These are phyloP conservation scores for Penicillium sp. DNA, from an alignment of 2,329 filamentous ascomycete genomes.

Conservation along the genomic window DNA sequence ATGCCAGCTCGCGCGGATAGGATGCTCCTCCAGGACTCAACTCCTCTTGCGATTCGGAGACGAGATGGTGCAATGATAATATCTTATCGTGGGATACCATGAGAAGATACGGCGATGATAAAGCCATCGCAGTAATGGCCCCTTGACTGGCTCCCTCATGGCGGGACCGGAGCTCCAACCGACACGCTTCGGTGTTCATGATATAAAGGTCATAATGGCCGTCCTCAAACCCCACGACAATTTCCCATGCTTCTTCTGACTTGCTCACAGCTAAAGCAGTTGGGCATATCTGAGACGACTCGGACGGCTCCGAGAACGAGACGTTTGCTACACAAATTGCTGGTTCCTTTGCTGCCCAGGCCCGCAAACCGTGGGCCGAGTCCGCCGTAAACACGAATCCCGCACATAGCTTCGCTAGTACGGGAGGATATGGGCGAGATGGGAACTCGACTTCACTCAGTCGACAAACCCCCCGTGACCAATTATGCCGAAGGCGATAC, in stretches of 20 bases:
- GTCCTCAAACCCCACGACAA: conserved; percentile 72
- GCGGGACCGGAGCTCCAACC: conserved; percentile 58
- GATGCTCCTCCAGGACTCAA: conserved; percentile 17
- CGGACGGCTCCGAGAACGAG: conserved; percentile 41
- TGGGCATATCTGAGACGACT: conserved; percentile 66
- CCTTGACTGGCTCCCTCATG: conserved; percentile 68
- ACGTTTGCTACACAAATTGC: conserved; percentile 62
- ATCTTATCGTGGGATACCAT: conserved; percentile 76
- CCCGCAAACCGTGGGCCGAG: conserved; percentile 68
- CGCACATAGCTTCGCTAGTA: conserved; percentile 77
- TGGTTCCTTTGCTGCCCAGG: conserved; percentile 72
- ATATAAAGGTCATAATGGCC: conserved; percentile 74
- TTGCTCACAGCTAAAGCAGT: conserved; percentile 53
- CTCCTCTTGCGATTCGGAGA: conserved; percentile 4
- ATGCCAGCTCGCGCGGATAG: conserved; percentile 66
- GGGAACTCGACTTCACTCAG: conserved; percentile 75
- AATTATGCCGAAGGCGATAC: conserved; percentile 88
- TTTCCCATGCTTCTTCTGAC: conserved; percentile 55
- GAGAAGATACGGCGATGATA: conserved; percentile 74
- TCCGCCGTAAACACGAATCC: conserved; percentile 81
- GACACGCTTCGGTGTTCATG: conserved; percentile 53
- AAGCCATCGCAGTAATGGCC: conserved; percentile 71
- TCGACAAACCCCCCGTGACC: conserved; percentile 79
- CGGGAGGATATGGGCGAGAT: conserved; percentile 58
- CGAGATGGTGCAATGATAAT: conserved; percentile 75